A percentile compares a stretch with the other conserved stretches of the same genome.
Conservation (phyloP, 2,329 filamentous ascomycete genomes). For the Coleophoma cylindrospora region DNA sequence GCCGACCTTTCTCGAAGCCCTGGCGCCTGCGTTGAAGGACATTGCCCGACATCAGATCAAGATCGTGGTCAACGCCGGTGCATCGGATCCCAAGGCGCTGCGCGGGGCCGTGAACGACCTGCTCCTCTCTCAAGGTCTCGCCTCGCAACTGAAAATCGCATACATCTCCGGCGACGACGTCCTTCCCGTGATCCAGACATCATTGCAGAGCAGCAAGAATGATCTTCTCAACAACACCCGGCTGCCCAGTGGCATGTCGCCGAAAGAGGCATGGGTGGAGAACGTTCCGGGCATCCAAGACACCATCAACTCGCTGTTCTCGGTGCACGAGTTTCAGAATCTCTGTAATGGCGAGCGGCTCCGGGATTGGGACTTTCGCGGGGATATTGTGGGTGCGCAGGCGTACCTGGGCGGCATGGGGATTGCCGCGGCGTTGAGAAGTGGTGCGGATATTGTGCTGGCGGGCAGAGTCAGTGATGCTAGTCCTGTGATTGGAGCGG, state of each 20-base stretch:
- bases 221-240: not conserved
- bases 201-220: not conserved
- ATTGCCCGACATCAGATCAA: conserved; percentile 42
- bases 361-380: conserved; percentile 14
- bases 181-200: not conserved
- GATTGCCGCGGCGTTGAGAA: conserved; percentile 30
- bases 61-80: conserved; percentile 48
- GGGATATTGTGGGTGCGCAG: conserved; percentile 10
- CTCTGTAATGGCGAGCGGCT: conserved; percentile 8
- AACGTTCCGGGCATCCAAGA: not conserved
- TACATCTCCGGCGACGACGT: conserved; percentile 31
- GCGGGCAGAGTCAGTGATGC: conserved; percentile 37
- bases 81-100: conserved; percentile 42
- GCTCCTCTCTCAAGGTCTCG: conserved; percentile 32
- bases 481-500: conserved; percentile 33
- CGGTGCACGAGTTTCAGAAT: conserved; percentile 4
- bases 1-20: conserved; percentile 29
- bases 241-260: not conserved
- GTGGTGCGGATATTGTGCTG: conserved; percentile 36
- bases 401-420: conserved; percentile 30
- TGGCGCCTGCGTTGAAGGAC: conserved; percentile 29
- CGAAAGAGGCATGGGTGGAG: not conserved
- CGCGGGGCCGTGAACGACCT: conserved; percentile 16
- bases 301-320: not conserved
- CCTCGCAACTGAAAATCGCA: conserved; percentile 24